Percentiles rank a stretch among this genome's conserved stretches.
phyloP scores from a whole-genome alignment of 1,139 yeast species.

The Debaryomyces nepalensis region DNA sequence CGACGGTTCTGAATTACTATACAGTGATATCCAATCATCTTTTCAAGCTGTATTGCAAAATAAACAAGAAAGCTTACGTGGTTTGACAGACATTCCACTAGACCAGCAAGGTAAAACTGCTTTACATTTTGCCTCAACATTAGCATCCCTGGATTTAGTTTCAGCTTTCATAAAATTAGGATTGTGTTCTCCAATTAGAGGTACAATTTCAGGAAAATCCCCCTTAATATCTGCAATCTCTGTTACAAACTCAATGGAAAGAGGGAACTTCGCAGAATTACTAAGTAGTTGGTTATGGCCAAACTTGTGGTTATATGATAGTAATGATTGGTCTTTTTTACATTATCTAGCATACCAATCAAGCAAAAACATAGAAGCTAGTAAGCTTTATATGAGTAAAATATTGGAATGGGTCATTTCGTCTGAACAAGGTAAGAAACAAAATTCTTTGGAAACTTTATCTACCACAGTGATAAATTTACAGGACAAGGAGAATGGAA shows the following conservation, averaged over 20 bases:
- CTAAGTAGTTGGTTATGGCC: slow-evolving; percentile 44
- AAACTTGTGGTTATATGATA: slow-evolving; percentile 42
- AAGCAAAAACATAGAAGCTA: slow-evolving; percentile 36
- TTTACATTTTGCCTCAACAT: slow-evolving; percentile 50
- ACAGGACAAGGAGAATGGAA: slow-evolving; percentile 78
- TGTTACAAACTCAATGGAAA: slow-evolving; percentile 53
- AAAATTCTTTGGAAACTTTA: slow-evolving; percentile 62
- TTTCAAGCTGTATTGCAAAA: slow-evolving; percentile 27
- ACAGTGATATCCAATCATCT: slow-evolving; percentile 36
- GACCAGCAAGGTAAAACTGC: slow-evolving; percentile 51
- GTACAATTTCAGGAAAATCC: slow-evolving; percentile 45
- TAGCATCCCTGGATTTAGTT: slow-evolving; percentile 45
- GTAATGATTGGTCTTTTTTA: slow-evolving; percentile 38
- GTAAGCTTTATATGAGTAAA: slow-evolving; percentile 73
- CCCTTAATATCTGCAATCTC: slow-evolving; percentile 46
- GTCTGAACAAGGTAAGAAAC: slow-evolving; percentile 26
- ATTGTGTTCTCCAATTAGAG: slow-evolving; percentile 47
- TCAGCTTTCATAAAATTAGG: slow-evolving; percentile 41
- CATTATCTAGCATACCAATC: slow-evolving; percentile 42
- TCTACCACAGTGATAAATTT: slow-evolving; percentile 71
- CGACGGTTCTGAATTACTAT: slow-evolving; percentile 36
- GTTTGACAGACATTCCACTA: slow-evolving; percentile 41
- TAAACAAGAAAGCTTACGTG: slow-evolving; percentile 15
- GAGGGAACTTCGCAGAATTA: slow-evolving; percentile 43
- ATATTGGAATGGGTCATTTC: slow-evolving; percentile 79